A percentile compares a stretch with the other conserved stretches of the same genome.
Evolutionary conservation across 75 land plant species (phyloP).

Genomic region (Pinus taeda): DNA sequence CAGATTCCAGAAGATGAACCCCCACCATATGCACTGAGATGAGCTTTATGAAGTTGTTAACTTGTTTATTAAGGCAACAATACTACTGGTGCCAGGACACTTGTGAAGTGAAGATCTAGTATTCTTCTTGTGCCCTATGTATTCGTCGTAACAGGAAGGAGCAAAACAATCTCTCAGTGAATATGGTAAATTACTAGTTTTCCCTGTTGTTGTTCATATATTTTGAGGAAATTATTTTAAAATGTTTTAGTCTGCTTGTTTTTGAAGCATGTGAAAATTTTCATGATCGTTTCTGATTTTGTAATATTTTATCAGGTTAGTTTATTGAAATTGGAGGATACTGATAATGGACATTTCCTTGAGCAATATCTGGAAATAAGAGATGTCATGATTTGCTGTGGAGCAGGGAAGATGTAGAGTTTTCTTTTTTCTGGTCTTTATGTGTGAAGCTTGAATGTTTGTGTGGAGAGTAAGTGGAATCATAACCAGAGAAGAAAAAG

Average conservation of each 20-base stretch:
- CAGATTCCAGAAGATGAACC: constrained; percentile 12
- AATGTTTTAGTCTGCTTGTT: background rate
- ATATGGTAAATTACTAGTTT: background rate
- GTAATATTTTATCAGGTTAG: background rate
- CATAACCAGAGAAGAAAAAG: background rate
- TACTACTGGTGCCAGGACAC: background rate
- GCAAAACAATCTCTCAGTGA: background rate
- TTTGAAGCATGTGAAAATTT: background rate
- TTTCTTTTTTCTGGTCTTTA: background rate
- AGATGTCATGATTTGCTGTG: background rate
- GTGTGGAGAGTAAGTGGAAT: background rate
- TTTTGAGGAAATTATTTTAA: background rate
- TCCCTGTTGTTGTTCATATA: background rate
- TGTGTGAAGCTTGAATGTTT: background rate
- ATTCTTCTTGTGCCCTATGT: background rate
- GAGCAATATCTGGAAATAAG: background rate
- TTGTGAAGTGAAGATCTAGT: background rate
- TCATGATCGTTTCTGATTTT: background rate
- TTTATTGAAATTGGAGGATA: background rate
- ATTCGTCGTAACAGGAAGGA: background rate
- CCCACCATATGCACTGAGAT: constrained; percentile 2
- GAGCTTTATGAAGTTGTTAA: background rate
- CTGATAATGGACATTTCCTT: background rate
- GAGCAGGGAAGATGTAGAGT: background rate
- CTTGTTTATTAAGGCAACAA: background rate